phyloP scores from a whole-genome alignment of 495 filamentous ascomycete genomes.

The Penicillium coffeae region DNA sequence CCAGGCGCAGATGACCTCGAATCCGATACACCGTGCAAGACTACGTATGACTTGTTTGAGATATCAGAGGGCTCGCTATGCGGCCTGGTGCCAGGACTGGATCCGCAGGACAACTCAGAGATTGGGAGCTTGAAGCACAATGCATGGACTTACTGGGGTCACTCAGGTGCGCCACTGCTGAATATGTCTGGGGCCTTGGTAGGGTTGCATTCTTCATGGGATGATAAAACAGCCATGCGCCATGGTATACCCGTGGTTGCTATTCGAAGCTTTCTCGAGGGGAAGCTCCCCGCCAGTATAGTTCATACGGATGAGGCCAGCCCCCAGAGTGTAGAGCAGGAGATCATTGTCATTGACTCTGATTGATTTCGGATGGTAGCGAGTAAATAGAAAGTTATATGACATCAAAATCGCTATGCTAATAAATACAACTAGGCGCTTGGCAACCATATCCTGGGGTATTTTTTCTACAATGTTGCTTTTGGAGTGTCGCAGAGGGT shows the following conservation, averaged over 20 bases:
- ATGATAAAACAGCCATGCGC: neutral
- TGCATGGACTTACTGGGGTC: slow-evolving; percentile 55
- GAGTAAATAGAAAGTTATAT: neutral
- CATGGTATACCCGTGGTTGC: neutral
- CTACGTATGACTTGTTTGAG: too few species aligned
- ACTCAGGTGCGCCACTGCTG: slow-evolving; percentile 43
- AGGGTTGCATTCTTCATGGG: neutral
- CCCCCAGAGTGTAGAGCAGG: neutral
- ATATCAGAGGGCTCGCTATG: too few species aligned
- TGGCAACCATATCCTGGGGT: neutral
- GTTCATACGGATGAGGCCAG: neutral
- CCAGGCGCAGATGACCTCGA: too few species aligned
- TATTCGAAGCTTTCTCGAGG: neutral
- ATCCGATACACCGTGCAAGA: too few species aligned
- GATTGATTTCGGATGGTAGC: neutral
- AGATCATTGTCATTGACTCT: neutral
- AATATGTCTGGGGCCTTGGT: slow-evolving; percentile 7
- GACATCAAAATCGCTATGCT: slow-evolving; percentile 3
- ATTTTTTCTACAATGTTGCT: neutral
- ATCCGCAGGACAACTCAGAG: slow-evolving; percentile 43
- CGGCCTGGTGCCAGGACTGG: slow-evolving; percentile 42
- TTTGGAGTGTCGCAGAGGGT: neutral
- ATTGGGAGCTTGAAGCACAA: slow-evolving; percentile 48
- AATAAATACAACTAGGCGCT: slow-evolving; percentile 13
- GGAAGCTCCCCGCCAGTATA: neutral